Base-by-base conservation (phyloP, 371 early-diverging fungal species). In the Funneliformis caledonium region DNA sequence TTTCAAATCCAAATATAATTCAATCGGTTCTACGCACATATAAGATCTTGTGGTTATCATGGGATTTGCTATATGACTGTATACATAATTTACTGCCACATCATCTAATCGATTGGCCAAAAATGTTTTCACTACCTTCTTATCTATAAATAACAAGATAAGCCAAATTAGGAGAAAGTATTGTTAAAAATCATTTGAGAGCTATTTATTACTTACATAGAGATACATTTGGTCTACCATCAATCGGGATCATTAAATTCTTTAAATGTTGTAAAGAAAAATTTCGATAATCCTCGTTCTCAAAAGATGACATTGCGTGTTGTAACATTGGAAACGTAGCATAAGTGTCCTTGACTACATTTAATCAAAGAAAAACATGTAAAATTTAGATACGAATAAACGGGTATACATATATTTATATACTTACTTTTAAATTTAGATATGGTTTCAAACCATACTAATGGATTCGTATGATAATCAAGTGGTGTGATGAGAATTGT, bases 21-120 rank as follows among this genome's bases (percentile, higher is more conserved):
- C 86, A 47, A 93, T 87, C 19, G 94, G 92, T 48, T 91, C 90
- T 70, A 91, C 87, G 43, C 89, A 87, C 89, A 94, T 93, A 82
- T 96, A 95, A 0, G 94, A 93, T 5, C 95, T 88, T 0, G 96
- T 92, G 1, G 94, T 90, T 74, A 96, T 87, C 88, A 93, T 92
- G 2, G 95, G 93, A 84, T 96, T 96, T 72, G 89, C 88, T 37
- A 86, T 83, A 62, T 92, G 91, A 76, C 95, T 92, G 84, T 94
- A 96, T 26, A 93, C 87, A 12, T 91, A 88, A 67, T 92, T 92
- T 80, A 96, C 87, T 7, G 91, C 88, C 37, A 89, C 86, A 60
- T 90, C 90, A 65, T 92, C 92, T 56, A 96, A 82, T 33, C 92
- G 85, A 70, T 91, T 89, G 52, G 87, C 85, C 0, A 83, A 80